These are phyloP conservation scores for Hypoxylon rickii DNA, from an alignment of 495 filamentous ascomycete genomes.

Conservation along the genomic window DNA sequence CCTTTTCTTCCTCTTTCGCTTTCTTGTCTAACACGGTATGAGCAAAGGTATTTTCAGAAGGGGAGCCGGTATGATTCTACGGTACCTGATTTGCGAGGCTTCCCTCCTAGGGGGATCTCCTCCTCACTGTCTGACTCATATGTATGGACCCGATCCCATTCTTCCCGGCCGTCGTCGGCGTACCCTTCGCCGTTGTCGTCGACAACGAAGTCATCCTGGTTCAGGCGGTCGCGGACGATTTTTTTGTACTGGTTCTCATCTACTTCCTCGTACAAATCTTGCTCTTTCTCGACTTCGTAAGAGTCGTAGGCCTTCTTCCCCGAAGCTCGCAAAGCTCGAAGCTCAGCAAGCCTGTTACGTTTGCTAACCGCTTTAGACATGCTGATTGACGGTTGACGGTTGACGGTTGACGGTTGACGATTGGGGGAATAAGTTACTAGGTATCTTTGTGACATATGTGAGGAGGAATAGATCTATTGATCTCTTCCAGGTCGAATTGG, in stretches of 20 bases:
- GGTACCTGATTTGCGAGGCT: constrained; percentile 51
- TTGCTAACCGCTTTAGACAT: constrained; percentile 53
- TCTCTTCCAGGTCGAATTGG: no score
- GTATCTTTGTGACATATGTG: no score
- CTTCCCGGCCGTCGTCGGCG: constrained; percentile 94
- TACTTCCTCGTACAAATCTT: constrained; percentile 90
- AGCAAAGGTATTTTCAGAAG: constrained; percentile 9
- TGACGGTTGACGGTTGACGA: no score
- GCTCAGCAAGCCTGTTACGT: constrained; percentile 70
- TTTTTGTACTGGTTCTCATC: constrained; percentile 98
- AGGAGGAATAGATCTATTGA: no score
- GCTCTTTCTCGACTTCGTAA: constrained; percentile 87
- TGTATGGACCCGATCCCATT: constrained; percentile 77
- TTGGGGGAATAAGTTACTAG: no score
- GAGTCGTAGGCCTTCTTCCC: constrained; percentile 87
- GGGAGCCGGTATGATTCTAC: constrained; percentile 3
- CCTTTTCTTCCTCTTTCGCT: constrained; percentile 86
- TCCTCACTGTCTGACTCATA: constrained; percentile 77
- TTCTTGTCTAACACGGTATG: constrained; percentile 65
- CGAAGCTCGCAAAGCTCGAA: constrained; percentile 79
- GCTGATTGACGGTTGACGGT: no score
- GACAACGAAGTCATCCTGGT: constrained; percentile 96
- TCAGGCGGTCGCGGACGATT: constrained; percentile 83
- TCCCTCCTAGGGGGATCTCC: constrained; percentile 66
- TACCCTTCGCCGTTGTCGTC: constrained; percentile 94